Conservation (phyloP, 192 early-diverging fungal species). For the Coemansia sp. region DNA sequence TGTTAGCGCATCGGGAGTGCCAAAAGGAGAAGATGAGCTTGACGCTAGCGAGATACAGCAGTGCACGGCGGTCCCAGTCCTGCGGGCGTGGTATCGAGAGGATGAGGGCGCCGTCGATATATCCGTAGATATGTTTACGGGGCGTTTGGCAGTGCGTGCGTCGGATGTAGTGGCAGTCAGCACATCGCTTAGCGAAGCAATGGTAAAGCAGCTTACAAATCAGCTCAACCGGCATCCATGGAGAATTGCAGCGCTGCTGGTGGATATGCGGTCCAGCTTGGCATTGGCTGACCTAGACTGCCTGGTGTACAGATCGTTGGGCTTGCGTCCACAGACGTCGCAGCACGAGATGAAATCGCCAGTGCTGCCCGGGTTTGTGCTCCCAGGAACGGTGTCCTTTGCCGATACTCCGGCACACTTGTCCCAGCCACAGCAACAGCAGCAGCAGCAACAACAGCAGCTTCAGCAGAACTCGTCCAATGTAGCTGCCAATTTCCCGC, state of each 20-base stretch:
- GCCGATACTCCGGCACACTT: background rate
- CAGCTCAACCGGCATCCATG: slow-evolving; percentile 44
- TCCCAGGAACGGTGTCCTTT: slow-evolving; percentile 9
- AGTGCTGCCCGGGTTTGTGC: slow-evolving; percentile 32
- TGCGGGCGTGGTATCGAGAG: slow-evolving; percentile 50
- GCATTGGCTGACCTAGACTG: slow-evolving; percentile 49
- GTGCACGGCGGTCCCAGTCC: slow-evolving; percentile 20
- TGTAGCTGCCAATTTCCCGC: slow-evolving; percentile 30
- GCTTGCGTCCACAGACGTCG: slow-evolving; percentile 33
- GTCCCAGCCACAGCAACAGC: background rate
- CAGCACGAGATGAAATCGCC: slow-evolving; percentile 1
- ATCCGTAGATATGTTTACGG: slow-evolving; percentile 34
- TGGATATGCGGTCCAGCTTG: slow-evolving; percentile 45
- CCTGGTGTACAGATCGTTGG: slow-evolving; percentile 38
- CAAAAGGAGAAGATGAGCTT: slow-evolving; percentile 14
- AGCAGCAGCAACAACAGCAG: slow-evolving; percentile 1
- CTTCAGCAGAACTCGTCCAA: background rate
- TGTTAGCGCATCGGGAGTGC: slow-evolving; percentile 19
- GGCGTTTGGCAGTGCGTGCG: slow-evolving; percentile 37
- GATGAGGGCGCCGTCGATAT: slow-evolving; percentile 48
- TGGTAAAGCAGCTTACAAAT: slow-evolving; percentile 39
- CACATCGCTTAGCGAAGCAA: slow-evolving; percentile 33
- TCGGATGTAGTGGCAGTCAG: slow-evolving; percentile 27
- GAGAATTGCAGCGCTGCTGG: slow-evolving; percentile 39
- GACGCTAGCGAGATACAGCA: slow-evolving; percentile 2